Evolutionary conservation across 176 grass and related monocot genomes (phyloP), one percentile per base, ranked within the genome.

Genomic region (Themeda triandra): DNA sequence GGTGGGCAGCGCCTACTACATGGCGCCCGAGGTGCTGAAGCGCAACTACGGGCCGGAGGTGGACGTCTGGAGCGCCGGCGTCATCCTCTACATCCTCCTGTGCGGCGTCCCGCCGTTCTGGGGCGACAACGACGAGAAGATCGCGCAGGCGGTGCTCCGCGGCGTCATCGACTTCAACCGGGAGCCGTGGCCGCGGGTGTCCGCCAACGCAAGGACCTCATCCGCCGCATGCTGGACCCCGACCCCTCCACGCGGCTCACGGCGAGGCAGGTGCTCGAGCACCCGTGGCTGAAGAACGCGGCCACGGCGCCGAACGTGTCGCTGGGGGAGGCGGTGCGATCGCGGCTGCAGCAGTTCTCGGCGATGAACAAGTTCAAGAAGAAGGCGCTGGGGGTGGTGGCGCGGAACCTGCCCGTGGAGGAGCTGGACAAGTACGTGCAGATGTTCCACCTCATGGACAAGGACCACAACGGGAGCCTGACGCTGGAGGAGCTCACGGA

Each of bases 381-480:
- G 85, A 97, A 90, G 81, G 89, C 91, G 67, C 36, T 63, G 67
- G 44, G 92, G 63, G 95, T 98, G 75, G 92, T 98, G 83, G 91
- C 95, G 17, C 48, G 87, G 27, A 90, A 85, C 72, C 73, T 98
- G 49, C 90, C 95, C 7, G 89, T 83, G 67, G 95, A 98, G 75
- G 92, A 98, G 83, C 78, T 98, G 40, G 85, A 83, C 62, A 90
- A 81, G 66, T 89, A 93, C 80, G 90, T 91, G 78, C 81, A 91
- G 89, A 98, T 98, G 89, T 98, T 98, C 76, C 74, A 87, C 71
- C 83, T 86, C 33, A 98, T 95, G 95, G 95, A 98, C 82, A 98
- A 90, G 73, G 92, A 98, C 76, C 83, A 93, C 53, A 93, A 93
- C 54, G 92, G 95, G 10, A 91, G 84, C 80, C 77, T 98, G 32